Conservation (phyloP, 352 stramenopile genomes). For the Phytophthora pinifolia region DNA sequence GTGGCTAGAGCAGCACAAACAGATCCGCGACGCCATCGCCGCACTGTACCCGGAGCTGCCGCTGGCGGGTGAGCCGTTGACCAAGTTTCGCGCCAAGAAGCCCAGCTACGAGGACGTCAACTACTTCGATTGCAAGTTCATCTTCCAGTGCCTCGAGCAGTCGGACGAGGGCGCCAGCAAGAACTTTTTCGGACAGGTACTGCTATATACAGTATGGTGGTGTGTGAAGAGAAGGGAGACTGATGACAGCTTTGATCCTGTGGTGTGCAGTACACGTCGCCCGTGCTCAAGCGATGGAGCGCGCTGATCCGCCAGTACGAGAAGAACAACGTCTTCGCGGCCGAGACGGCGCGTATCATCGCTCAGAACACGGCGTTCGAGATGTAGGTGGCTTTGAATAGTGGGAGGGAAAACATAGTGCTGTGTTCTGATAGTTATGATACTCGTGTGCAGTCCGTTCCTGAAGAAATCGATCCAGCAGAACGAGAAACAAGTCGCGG, state of each 20-base stretch:
- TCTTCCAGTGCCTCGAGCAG: constrained; percentile 57
- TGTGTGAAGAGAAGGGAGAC: background rate
- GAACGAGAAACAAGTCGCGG: constrained; percentile 78
- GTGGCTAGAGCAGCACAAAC: constrained; percentile 68
- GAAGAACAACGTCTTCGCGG: constrained; percentile 78
- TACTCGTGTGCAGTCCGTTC: constrained; percentile 50
- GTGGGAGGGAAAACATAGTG: background rate
- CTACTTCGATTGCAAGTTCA: constrained; percentile 80
- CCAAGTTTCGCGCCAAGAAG: constrained; percentile 48
- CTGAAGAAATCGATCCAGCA: constrained; percentile 76
- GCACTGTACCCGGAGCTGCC: constrained; percentile 58
- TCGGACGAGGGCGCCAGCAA: constrained; percentile 58
- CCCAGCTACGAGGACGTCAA: constrained; percentile 55
- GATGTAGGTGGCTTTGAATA: constrained; percentile 45
- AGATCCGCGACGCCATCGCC: constrained; percentile 60
- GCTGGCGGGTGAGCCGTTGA: constrained; percentile 40
- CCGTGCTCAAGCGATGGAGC: constrained; percentile 68
- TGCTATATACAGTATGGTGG: no score
- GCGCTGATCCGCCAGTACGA: constrained; percentile 73
- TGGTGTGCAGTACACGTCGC: constrained; percentile 63
- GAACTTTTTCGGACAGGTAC: constrained; percentile 77
- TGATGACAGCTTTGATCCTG: background rate
- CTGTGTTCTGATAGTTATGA: constrained; percentile 4
- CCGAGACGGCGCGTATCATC: constrained; percentile 71
- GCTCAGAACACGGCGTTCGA: constrained; percentile 77